Conservation (phyloP, 2,329 filamentous ascomycete genomes). For the Xylaria sp. region DNA sequence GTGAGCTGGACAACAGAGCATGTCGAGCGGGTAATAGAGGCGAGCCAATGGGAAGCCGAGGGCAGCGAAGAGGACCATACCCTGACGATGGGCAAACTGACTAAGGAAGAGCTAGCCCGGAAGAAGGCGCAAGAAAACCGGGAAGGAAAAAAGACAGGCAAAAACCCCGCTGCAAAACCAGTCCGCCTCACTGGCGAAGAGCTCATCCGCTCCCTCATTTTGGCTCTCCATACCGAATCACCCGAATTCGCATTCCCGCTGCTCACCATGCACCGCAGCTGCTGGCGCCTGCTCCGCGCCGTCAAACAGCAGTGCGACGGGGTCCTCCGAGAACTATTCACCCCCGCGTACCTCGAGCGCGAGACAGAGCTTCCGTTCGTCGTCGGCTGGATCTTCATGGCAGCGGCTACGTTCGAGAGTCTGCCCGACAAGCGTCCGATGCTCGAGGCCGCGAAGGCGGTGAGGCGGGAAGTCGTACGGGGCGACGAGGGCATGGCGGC, state of each 20-base stretch:
- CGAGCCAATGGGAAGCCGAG: constrained; percentile 44
- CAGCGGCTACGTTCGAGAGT: constrained; percentile 8
- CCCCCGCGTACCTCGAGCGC: constrained; percentile 25
- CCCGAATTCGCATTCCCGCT: constrained; percentile 19
- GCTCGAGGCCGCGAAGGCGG: constrained; percentile 21
- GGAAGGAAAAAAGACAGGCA: constrained; percentile 25
- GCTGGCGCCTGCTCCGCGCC: constrained; percentile 22
- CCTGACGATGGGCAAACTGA: constrained; percentile 35
- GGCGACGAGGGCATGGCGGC: constrained; percentile 9
- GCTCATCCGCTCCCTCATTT: constrained; percentile 15
- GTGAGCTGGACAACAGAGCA: constrained; percentile 51
- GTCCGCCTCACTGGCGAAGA: constrained; percentile 16
- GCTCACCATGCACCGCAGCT: constrained; percentile 21
- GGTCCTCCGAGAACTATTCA: constrained; percentile 21
- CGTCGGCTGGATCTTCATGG: constrained; percentile 24
- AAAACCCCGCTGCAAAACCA: constrained; percentile 19
- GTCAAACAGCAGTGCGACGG: constrained; percentile 22
- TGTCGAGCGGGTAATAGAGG: constrained; percentile 51
- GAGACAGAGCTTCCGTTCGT: constrained; percentile 22
- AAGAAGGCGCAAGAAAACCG: constrained; percentile 32
- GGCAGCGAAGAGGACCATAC: constrained; percentile 42
- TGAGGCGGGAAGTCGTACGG: constrained; percentile 13
- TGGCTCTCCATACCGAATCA: constrained; percentile 15
- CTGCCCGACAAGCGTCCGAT: constrained; percentile 20
- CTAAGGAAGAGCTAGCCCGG: constrained; percentile 31